These are phyloP conservation scores for Basidiobolus meristosporus DNA, from an alignment of 371 early-diverging fungal genomes.

Conservation along the genomic window DNA sequence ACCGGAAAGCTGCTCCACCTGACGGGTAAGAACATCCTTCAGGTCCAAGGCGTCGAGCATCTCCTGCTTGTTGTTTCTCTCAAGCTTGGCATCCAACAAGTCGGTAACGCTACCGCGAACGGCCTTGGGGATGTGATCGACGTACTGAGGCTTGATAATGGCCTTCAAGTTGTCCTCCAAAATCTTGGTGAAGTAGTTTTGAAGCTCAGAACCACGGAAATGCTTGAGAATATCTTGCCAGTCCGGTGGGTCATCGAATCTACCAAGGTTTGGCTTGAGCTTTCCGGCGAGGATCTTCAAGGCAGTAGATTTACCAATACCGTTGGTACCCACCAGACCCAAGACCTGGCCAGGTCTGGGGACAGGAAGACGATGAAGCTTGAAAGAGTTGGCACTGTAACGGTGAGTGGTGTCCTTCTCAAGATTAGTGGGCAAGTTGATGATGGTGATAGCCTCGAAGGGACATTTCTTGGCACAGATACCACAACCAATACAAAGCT, in stretches of 20 bases:
- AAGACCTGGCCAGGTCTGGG: slow-evolving; percentile 96
- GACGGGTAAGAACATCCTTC: slow-evolving; percentile 70
- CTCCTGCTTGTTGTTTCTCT: slow-evolving; percentile 48
- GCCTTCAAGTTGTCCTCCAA: slow-evolving; percentile 91
- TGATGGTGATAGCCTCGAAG: slow-evolving; percentile 95
- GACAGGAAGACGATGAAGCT: slow-evolving; percentile 96
- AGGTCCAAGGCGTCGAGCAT: slow-evolving; percentile 68
- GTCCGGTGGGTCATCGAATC: slow-evolving; percentile 75
- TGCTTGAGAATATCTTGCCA: slow-evolving; percentile 94
- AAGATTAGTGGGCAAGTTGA: slow-evolving; percentile 97
- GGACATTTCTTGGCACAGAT: slow-evolving; percentile 99
- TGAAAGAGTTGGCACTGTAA: slow-evolving; percentile 97
- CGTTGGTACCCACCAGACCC: slow-evolving; percentile 98
- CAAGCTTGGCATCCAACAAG: slow-evolving; percentile 55
- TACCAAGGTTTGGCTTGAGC: slow-evolving; percentile 97
- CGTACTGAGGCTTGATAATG: slow-evolving; percentile 96
- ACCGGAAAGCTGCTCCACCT: slow-evolving; percentile 89
- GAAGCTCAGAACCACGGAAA: slow-evolving; percentile 98
- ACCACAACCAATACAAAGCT: slow-evolving; percentile 98
- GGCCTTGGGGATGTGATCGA: slow-evolving; percentile 86
- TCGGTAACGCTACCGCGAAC: slow-evolving; percentile 69
- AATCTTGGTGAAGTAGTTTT: slow-evolving; percentile 98
- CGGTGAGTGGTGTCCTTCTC: slow-evolving; percentile 95
- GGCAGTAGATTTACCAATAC: slow-evolving; percentile 97
- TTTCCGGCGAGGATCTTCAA: slow-evolving; percentile 94